These are phyloP conservation scores for Cutaneotrichosporon sp. DNA, from an alignment of 1,284 basidiomycete species.

Conservation along the genomic window DNA sequence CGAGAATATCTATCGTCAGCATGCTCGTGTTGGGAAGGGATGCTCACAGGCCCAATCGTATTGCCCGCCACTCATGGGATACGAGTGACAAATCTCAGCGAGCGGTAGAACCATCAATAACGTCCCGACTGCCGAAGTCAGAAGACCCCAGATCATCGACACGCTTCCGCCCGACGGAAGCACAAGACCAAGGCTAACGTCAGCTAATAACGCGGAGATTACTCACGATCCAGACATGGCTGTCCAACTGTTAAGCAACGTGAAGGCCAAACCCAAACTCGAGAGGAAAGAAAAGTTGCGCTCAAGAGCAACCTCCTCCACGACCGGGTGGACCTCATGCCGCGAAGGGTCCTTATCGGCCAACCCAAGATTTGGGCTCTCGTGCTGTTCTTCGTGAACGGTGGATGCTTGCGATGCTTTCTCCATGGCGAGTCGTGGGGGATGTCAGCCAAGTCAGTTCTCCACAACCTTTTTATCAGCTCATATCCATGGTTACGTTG, in stretches of 20 bases:
- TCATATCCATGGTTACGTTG: too few relatives aligned
- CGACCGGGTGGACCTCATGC: not conserved
- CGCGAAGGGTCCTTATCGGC: not conserved
- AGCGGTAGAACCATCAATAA: constrained; percentile 32
- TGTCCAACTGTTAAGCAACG: constrained; percentile 26
- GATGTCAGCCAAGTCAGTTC: not conserved
- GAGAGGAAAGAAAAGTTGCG: constrained; percentile 24
- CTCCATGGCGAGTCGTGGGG: not conserved
- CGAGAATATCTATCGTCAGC: constrained; percentile 22
- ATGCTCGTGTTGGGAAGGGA: too few relatives aligned
- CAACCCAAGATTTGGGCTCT: not conserved
- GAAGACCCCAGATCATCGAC: constrained; percentile 44
- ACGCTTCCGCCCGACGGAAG: constrained; percentile 43
- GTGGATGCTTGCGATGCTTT: not conserved
- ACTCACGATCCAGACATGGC: constrained; percentile 10
- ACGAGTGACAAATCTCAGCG: constrained; percentile 21
- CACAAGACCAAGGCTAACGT: constrained; percentile 10
- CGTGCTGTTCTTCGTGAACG: not conserved
- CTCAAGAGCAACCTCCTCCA: constrained; percentile 18
- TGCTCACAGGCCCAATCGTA: constrained; percentile 40
- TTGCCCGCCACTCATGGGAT: constrained; percentile 37
- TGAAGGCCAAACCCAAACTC: constrained; percentile 23
- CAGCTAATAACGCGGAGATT: not conserved
- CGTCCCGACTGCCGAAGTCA: constrained; percentile 34
- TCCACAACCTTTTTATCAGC: not conserved